Percentiles rank a stretch among this genome's conserved stretches.
Conservation (phyloP, 2,329 filamentous ascomycete genomes). For the Penicillium capsulatum region DNA sequence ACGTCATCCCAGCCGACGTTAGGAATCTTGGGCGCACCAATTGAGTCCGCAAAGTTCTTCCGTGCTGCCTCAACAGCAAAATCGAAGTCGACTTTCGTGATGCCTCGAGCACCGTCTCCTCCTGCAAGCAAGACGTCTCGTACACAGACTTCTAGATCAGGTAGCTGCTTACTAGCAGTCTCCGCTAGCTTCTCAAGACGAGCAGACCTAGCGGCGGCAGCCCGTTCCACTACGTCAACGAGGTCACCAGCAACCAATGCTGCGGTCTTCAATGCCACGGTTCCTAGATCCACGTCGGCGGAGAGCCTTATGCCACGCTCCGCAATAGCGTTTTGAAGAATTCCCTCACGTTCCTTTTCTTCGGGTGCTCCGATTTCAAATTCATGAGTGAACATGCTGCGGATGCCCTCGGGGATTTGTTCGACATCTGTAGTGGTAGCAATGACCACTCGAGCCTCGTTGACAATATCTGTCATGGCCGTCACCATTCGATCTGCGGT, state of each 20-base stretch:
- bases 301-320: constrained; percentile 73
- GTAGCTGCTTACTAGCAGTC: constrained; percentile 26
- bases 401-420: constrained; percentile 83
- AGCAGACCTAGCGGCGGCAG: constrained; percentile 68
- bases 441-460: constrained; percentile 75
- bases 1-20: constrained; percentile 97
- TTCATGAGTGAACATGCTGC: constrained; percentile 91
- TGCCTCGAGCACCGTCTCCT: constrained; percentile 69
- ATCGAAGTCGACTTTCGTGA: constrained; percentile 82
- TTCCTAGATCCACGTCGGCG: constrained; percentile 74
- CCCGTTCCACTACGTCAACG: constrained; percentile 89
- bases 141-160: constrained; percentile 52
- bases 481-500: constrained; percentile 86
- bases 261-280: constrained; percentile 89
- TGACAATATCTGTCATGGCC: constrained; percentile 76
- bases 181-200: constrained; percentile 70
- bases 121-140: constrained; percentile 86
- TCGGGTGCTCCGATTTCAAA: constrained; percentile 90
- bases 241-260: constrained; percentile 91
- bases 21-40: constrained; percentile 95
- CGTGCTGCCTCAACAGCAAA: constrained; percentile 90
- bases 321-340: constrained; percentile 72
- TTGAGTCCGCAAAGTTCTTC: constrained; percentile 97
- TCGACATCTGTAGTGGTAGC: constrained; percentile 95
- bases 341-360: constrained; percentile 84